Evolutionary conservation across 2,329 filamentous ascomycete species (phyloP), one percentile per base, ranked within the genome.

Genomic region (Podosphaera fusca): DNA sequence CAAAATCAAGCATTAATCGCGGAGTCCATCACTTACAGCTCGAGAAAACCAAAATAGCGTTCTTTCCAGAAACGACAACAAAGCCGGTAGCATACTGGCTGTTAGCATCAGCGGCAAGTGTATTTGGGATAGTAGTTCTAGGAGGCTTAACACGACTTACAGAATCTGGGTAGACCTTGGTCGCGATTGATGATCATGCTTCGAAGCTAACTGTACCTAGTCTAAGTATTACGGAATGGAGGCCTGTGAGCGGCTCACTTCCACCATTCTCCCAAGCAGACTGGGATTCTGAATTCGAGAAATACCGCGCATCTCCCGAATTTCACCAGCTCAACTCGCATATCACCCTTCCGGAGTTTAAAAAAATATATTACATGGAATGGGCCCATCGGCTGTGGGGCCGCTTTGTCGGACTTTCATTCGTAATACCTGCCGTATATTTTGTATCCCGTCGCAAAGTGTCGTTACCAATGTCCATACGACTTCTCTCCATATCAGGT

Each of bases 341-440:
- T 69, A 98, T 98, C 92, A 84, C 79, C 36, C 75, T 98, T 58
- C 78, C 82, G 58, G 92, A 98, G 69, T 98, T 96, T 74, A 95
- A 96, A 71, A 84, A 92, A 68, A 98, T 98, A 63, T 98, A 96
- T 77, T 98, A 85, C 70, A 96, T 96, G 92, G 92, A 98, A 74
- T 98, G 92, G 92, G 81, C 83, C 49, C 92, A 98, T 70, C 81
- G 92, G 35, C 76, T 95, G 57, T 96, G 92, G 89, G 92, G 92
- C 51, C 83, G 92, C 61, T 76, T 94, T 64, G 86, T 98, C 58
- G 92, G 92, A 59, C 70, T 96, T 60, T 84, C 87, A 55, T 95
- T 96, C 69, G 81, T 95, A 53, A 67, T 95, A 1, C 92, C 92
- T 1, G 86, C 90, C 6, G 70, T 84, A 57, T 96, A 95, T 74